Evolutionary conservation across 2,329 filamentous ascomycete species (phyloP).

Genomic region (Aspergillus oerlinghausenensis): DNA sequence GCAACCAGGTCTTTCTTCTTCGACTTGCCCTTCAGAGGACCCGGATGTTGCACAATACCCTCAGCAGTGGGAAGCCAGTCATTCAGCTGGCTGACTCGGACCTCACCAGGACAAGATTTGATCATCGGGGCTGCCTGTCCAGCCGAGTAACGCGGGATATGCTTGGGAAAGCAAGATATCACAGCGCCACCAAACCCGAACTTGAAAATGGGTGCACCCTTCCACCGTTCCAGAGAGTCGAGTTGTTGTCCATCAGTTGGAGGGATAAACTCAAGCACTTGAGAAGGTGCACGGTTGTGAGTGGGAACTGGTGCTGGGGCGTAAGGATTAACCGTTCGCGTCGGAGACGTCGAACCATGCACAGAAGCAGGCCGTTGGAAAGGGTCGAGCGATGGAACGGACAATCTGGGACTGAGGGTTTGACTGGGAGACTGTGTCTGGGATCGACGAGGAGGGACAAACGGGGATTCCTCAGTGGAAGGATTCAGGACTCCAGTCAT

Average conservation of each 20-base stretch:
- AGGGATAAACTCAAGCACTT: conserved; percentile 51
- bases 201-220: conserved; percentile 76
- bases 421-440: conserved; percentile 58
- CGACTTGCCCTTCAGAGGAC: conserved; percentile 78
- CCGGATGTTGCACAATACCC: conserved; percentile 75
- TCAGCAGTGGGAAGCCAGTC: conserved; percentile 68
- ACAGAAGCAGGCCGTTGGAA: conserved; percentile 53
- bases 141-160: conserved; percentile 78
- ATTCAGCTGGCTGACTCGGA: conserved; percentile 72
- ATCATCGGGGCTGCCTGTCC: conserved; percentile 70
- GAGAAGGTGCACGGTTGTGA: conserved; percentile 42
- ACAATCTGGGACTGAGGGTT: conserved; percentile 45
- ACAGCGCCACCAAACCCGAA: conserved; percentile 86
- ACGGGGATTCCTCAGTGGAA: conserved; percentile 22
- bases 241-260: conserved; percentile 54
- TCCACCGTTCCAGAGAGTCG: conserved; percentile 85
- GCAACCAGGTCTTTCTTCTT: conserved; percentile 90
- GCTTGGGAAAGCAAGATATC: conserved; percentile 81
- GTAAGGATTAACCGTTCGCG: conserved; percentile 33
- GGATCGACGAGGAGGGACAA: conserved; percentile 45
- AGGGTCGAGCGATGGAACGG: conserved; percentile 41
- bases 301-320: conserved; percentile 28
- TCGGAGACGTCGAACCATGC: conserved; percentile 43
- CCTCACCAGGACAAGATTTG: conserved; percentile 74
- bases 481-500: conserved; percentile 15